These are phyloP conservation scores for Kuraishia capsulata DNA, from an alignment of 805 yeast species.

Conservation along the genomic window DNA sequence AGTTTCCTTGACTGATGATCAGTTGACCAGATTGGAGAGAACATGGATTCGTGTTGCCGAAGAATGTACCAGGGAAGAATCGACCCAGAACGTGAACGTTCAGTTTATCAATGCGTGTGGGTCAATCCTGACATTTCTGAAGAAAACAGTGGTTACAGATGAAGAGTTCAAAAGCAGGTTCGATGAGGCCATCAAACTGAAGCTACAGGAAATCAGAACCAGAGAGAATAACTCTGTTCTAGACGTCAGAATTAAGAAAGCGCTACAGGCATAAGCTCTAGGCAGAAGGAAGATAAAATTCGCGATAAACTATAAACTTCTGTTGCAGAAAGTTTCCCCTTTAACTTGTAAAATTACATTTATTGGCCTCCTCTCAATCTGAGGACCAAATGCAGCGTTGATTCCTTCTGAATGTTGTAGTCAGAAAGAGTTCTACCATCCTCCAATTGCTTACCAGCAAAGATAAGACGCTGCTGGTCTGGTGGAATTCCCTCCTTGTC, in stretches of 20 bases:
- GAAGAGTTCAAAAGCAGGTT: too few relatives aligned
- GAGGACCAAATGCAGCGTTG: slow-evolving; percentile 90
- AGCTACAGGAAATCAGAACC: slow-evolving; percentile 10
- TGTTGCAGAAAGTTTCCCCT: too few relatives aligned
- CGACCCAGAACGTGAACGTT: neutral
- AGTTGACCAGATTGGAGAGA: slow-evolving; percentile 4
- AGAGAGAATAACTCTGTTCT: neutral
- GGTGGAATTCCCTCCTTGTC: slow-evolving; percentile 98
- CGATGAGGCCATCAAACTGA: neutral
- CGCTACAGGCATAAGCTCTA: slow-evolving; percentile 24
- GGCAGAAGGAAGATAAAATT: slow-evolving; percentile 54
- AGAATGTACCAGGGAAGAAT: slow-evolving; percentile 6
- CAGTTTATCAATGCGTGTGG: slow-evolving; percentile 1
- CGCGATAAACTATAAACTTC: neutral
- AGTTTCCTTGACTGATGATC: neutral
- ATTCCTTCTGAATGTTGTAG: slow-evolving; percentile 98
- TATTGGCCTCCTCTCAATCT: slow-evolving; percentile 90
- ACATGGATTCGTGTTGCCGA: slow-evolving; percentile 9
- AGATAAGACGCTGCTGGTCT: slow-evolving; percentile 94
- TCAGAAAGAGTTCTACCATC: slow-evolving; percentile 94
- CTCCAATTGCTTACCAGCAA: slow-evolving; percentile 96
- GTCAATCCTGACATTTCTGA: neutral
- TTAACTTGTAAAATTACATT: neutral
- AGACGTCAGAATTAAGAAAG: neutral
- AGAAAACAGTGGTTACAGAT: neutral